These are phyloP conservation scores for Pestalotiopsis sp. DNA, from an alignment of 2,329 filamentous ascomycete species.

Conservation along the genomic window DNA sequence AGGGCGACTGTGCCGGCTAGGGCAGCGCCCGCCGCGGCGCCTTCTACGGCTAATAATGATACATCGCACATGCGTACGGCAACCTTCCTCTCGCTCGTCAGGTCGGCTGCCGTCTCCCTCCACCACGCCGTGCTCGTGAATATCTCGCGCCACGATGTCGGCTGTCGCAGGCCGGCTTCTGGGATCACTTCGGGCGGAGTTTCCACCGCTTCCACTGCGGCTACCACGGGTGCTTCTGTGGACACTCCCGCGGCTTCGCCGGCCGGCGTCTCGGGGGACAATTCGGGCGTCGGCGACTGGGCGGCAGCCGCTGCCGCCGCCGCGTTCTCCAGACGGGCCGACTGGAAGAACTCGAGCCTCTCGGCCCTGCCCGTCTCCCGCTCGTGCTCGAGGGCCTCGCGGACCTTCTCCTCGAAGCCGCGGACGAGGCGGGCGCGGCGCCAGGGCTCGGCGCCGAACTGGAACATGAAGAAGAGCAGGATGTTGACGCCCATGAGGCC, in stretches of 20 bases:
- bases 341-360: constrained; percentile 30
- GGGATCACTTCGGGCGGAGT: constrained; percentile 13
- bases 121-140: constrained; percentile 47
- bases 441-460: constrained; percentile 94
- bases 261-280: neutral
- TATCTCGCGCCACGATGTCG: constrained; percentile 44
- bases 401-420: constrained; percentile 80
- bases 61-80: constrained; percentile 70
- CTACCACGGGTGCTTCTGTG: constrained; percentile 8
- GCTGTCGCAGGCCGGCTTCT: constrained; percentile 16
- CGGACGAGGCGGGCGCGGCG: constrained; percentile 77
- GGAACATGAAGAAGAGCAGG: constrained; percentile 80
- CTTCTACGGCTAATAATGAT: constrained; percentile 70
- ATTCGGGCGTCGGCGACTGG: neutral
- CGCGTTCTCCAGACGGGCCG: constrained; percentile 37
- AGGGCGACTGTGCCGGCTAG: constrained; percentile 58
- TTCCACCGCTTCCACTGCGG: constrained; percentile 22
- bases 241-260: neutral
- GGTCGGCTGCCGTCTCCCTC: constrained; percentile 54
- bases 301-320: constrained; percentile 28
- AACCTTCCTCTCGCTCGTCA: constrained; percentile 68
- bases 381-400: constrained; percentile 71
- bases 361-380: constrained; percentile 51
- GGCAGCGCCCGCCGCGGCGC: constrained; percentile 67
- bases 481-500: constrained; percentile 98